Conservation (phyloP, 2,329 filamentous ascomycete species). For the Thermothelomyces thermophilus region DNA sequence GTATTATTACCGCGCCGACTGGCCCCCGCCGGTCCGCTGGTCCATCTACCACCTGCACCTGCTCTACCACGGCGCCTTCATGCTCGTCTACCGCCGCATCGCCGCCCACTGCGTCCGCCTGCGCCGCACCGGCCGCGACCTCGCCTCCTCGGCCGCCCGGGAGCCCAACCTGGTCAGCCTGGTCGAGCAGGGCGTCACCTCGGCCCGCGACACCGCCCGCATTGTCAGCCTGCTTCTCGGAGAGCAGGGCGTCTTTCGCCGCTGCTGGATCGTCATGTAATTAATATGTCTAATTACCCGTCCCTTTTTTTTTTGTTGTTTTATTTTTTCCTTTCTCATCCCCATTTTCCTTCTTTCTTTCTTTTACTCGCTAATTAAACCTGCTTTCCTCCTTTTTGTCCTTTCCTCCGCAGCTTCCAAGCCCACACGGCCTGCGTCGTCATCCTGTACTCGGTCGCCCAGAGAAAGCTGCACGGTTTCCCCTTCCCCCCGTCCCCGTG, state of each 20-base stretch:
- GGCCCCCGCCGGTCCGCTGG: constrained; percentile 16
- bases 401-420: constrained; percentile 25
- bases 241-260: constrained; percentile 22
- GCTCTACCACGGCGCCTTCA: constrained; percentile 29
- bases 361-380: no score
- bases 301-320: no score
- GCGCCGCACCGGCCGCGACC: not conserved
- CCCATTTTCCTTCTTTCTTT: not conserved
- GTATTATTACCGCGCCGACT: constrained; percentile 11
- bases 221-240: constrained; percentile 24
- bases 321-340: no score
- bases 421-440: constrained; percentile 28
- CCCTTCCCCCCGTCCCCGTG: constrained; percentile 21
- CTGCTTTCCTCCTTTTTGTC: not conserved
- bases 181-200: constrained; percentile 24
- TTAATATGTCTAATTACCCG: no score
- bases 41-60: constrained; percentile 30
- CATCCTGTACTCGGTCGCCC: constrained; percentile 28
- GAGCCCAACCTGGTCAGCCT: constrained; percentile 11
- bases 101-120: constrained; percentile 23
- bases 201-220: constrained; percentile 25
- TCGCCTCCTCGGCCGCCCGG: not conserved
- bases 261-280: constrained; percentile 30
- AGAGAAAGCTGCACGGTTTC: constrained; percentile 28
- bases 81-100: constrained; percentile 30